phyloP scores from a whole-genome alignment of 2,329 filamentous ascomycete species.

The Aspergillus niger region DNA sequence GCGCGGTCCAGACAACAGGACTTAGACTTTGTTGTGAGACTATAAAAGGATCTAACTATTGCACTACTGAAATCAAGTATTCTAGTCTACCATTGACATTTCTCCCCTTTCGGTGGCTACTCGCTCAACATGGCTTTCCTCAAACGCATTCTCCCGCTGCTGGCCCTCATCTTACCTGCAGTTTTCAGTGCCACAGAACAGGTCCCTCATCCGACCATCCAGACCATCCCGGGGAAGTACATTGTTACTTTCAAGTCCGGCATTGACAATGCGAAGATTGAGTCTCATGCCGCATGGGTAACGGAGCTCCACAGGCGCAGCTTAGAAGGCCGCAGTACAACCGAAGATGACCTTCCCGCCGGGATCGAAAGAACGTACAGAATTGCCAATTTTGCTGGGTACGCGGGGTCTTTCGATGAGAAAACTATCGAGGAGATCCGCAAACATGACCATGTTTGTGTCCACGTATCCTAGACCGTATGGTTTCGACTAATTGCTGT shows the following conservation, averaged over 20 bases:
- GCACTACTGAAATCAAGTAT: neutral
- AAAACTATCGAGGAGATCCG: slow-evolving; percentile 45
- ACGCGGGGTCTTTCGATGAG: slow-evolving; percentile 49
- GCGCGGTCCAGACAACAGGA: neutral
- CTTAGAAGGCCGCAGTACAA: slow-evolving; percentile 16
- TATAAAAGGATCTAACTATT: slow-evolving; percentile 5
- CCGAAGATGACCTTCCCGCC: slow-evolving; percentile 17
- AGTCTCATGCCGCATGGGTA: slow-evolving; percentile 25
- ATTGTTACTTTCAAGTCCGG: slow-evolving; percentile 29
- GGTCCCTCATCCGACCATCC: slow-evolving; percentile 13
- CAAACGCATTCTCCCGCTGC: slow-evolving; percentile 25
- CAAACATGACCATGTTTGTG: slow-evolving; percentile 36
- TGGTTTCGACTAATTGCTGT: slow-evolving; percentile 6
- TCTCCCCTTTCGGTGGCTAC: neutral
- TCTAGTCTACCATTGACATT: neutral
- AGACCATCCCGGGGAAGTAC: slow-evolving; percentile 27
- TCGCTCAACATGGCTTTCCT: slow-evolving; percentile 20
- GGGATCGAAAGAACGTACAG: slow-evolving; percentile 47
- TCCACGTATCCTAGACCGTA: slow-evolving; percentile 8
- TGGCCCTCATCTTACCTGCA: slow-evolving; percentile 27
- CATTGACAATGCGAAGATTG: slow-evolving; percentile 19
- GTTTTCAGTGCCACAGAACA: slow-evolving; percentile 22
- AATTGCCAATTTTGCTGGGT: slow-evolving; percentile 47
- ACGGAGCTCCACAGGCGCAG: slow-evolving; percentile 25
- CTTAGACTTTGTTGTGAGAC: neutral